Conservation (phyloP, 805 yeast species). For the Teunomyces aglyptinius region DNA sequence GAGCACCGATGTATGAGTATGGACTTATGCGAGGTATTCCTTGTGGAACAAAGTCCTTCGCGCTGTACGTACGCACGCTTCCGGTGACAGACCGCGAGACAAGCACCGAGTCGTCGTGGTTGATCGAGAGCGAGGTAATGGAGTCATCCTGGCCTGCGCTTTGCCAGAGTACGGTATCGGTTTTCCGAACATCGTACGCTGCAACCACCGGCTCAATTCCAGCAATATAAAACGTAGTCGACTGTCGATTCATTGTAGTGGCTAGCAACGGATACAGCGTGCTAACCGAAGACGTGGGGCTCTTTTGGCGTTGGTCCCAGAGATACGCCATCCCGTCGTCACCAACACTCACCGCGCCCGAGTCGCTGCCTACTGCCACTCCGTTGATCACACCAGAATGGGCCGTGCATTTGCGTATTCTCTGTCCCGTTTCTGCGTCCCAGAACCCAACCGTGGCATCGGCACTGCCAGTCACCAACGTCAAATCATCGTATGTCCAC, state of each 20-base stretch:
- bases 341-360: slow-evolving; percentile 48
- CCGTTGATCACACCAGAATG: slow-evolving; percentile 58
- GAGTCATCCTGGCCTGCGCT: slow-evolving; percentile 45
- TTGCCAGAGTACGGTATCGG: slow-evolving; percentile 44
- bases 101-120: slow-evolving; percentile 45
- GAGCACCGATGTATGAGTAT: slow-evolving; percentile 56
- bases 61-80: slow-evolving; percentile 55
- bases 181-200: slow-evolving; percentile 56
- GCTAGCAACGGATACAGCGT: slow-evolving; percentile 62
- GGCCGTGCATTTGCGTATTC: slow-evolving; percentile 52
- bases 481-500: slow-evolving; percentile 50
- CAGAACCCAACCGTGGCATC: slow-evolving; percentile 61
- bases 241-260: slow-evolving; percentile 33
- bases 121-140: slow-evolving; percentile 54
- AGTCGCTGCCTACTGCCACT: slow-evolving; percentile 34
- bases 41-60: slow-evolving; percentile 42
- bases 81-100: slow-evolving; percentile 59
- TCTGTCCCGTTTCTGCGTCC: slow-evolving; percentile 58
- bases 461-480: slow-evolving; percentile 53
- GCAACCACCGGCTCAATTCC: slow-evolving; percentile 68
- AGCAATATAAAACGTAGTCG: slow-evolving; percentile 48
- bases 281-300: slow-evolving; percentile 34
- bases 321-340: slow-evolving; percentile 61
- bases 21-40: slow-evolving; percentile 44
- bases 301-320: slow-evolving; percentile 68